phyloP scores from a whole-genome alignment of 2,329 filamentous ascomycete genomes.

The Chaetomiaceae sp. region DNA sequence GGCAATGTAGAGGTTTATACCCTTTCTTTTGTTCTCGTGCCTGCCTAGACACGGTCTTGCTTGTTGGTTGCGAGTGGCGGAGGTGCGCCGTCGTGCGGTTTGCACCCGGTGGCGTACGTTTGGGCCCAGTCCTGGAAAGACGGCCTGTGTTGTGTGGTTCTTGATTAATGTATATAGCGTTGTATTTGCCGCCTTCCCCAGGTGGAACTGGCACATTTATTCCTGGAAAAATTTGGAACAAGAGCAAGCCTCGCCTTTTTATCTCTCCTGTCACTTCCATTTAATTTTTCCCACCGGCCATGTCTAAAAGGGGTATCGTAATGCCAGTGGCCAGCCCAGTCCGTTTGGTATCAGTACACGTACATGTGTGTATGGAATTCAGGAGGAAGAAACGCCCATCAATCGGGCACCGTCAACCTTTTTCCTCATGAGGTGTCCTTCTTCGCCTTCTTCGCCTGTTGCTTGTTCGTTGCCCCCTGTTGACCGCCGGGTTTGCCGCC shows the following conservation, averaged over 20 bases:
- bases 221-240: background rate
- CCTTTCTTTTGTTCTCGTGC: slow-evolving; percentile 9
- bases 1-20: slow-evolving; percentile 7
- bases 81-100: too few relatives aligned
- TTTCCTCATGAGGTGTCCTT: slow-evolving; percentile 25
- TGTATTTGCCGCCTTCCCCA: background rate
- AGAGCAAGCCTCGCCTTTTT: background rate
- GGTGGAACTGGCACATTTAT: slow-evolving; percentile 3
- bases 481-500: slow-evolving; percentile 16
- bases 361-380: too few relatives aligned
- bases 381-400: too few relatives aligned
- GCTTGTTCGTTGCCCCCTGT: slow-evolving; percentile 42
- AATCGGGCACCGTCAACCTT: too few relatives aligned
- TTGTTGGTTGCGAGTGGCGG: too few relatives aligned
- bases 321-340: slow-evolving; percentile 1
- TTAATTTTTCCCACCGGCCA: background rate
- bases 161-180: slow-evolving; percentile 13
- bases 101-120: too few relatives aligned
- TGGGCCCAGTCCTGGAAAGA: background rate
- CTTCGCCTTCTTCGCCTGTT: slow-evolving; percentile 55
- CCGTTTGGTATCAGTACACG: background rate
- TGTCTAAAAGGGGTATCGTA: slow-evolving; percentile 17
- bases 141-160: background rate
- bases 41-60: slow-evolving; percentile 2
- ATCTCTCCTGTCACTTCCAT: background rate